Percentiles rank a stretch among this genome's conserved stretches.
phyloP scores from a whole-genome alignment of 805 yeast genomes.

The Teunomyces kruisii region DNA sequence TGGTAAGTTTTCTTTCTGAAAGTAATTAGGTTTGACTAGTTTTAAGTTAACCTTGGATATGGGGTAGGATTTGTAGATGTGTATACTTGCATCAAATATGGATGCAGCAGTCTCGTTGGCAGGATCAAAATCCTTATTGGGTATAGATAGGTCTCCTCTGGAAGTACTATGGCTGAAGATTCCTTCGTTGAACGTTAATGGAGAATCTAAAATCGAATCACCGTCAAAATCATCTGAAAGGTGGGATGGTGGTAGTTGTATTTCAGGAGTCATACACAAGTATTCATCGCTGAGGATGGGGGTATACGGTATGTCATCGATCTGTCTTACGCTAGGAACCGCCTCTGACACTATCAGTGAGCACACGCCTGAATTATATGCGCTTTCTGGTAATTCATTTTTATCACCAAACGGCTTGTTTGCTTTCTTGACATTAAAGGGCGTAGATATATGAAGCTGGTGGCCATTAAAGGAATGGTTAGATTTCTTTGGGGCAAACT shows the following conservation, averaged over 20 bases:
- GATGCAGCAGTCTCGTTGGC: constrained; percentile 10
- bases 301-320: background rate
- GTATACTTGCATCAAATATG: constrained; percentile 14
- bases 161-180: constrained; percentile 17
- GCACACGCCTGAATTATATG: no score
- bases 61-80: constrained; percentile 12
- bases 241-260: background rate
- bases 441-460: background rate
- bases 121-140: constrained; percentile 7
- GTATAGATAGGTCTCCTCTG: constrained; percentile 9
- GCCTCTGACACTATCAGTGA: no score
- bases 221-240: background rate
- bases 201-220: background rate
- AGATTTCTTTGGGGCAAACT: background rate
- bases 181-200: constrained; percentile 14
- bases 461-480: background rate
- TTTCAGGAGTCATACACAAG: background rate
- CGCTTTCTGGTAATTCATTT: no score
- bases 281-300: background rate
- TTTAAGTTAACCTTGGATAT: constrained; percentile 4
- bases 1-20: background rate
- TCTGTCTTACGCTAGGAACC: background rate
- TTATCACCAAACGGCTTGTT: no score
- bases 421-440: background rate
- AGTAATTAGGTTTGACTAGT: constrained; percentile 3